Evolutionary conservation across 2,329 filamentous ascomycete genomes (phyloP).

Genomic region (Penicillium sp.): DNA sequence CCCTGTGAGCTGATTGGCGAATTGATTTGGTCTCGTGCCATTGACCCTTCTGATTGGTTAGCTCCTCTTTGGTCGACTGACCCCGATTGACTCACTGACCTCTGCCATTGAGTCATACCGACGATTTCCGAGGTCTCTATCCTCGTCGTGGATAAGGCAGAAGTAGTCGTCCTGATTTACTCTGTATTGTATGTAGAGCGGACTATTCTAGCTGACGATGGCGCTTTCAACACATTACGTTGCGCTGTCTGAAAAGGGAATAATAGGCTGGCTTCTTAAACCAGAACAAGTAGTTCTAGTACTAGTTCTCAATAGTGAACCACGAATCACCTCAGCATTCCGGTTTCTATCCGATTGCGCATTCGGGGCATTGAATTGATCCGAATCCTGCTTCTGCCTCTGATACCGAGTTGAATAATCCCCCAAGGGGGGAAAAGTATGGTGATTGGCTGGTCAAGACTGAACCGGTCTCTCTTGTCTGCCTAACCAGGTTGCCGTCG

Average conservation of each 20-base stretch:
- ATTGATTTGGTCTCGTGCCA: not conserved
- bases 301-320: not conserved
- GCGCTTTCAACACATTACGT: not conserved
- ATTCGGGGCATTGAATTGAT: not conserved
- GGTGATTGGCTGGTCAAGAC: not conserved
- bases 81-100: constrained; percentile 24
- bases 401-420: not conserved
- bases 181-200: too few species aligned
- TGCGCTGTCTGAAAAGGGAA: too few species aligned
- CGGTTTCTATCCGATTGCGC: not conserved
- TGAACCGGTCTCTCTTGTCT: not conserved
- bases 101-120: constrained; percentile 9
- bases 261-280: too few species aligned
- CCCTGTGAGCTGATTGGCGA: not conserved
- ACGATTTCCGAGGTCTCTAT: constrained; percentile 7
- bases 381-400: constrained; percentile 9
- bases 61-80: constrained; percentile 14
- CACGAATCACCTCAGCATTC: not conserved
- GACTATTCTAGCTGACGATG: not conserved
- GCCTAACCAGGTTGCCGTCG: constrained; percentile 4
- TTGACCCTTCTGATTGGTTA: not conserved
- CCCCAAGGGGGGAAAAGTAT: not conserved
- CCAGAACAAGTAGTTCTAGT: not conserved
- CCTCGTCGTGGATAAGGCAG: not conserved
- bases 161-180: not conserved